phyloP scores from a whole-genome alignment of 2,329 filamentous ascomycete genomes.

The Xylaria sp. region DNA sequence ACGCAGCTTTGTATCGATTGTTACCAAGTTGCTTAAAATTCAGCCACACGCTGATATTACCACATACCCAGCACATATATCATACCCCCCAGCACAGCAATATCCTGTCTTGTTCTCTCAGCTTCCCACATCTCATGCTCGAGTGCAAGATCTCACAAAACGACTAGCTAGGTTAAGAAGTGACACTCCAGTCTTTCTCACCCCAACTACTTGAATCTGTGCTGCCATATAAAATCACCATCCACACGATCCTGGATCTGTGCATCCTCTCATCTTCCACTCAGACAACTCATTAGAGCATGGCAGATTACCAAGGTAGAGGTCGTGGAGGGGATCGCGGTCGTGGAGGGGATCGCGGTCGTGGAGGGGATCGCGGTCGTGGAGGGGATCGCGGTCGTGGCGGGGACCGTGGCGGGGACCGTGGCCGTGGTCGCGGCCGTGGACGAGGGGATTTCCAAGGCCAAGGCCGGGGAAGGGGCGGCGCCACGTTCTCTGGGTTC shows the following conservation, averaged over 20 bases:
- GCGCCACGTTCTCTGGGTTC: conserved; percentile 33
- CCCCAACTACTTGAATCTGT: background rate
- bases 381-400: conserved; percentile 37
- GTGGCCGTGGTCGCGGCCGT: conserved; percentile 32
- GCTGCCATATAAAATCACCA: background rate
- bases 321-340: conserved; percentile 36
- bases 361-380: conserved; percentile 19
- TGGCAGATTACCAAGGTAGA: conserved; percentile 32
- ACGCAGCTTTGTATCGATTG: background rate
- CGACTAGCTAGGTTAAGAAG: background rate
- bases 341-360: conserved; percentile 35
- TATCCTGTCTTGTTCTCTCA: background rate
- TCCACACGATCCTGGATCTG: background rate
- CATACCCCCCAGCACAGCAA: background rate
- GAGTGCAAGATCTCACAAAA: background rate
- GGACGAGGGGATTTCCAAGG: conserved; percentile 28
- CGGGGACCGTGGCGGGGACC: conserved; percentile 38
- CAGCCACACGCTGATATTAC: background rate
- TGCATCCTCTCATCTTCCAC: background rate
- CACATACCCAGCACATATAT: background rate
- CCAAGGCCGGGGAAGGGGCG: conserved; percentile 39
- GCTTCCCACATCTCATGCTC: background rate
- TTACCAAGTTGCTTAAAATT: background rate
- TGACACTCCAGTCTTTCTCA: background rate
- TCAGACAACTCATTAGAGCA: background rate